These are phyloP conservation scores for Arxiozyma bovina DNA, from an alignment of 1,139 yeast species.

Conservation along the genomic window DNA sequence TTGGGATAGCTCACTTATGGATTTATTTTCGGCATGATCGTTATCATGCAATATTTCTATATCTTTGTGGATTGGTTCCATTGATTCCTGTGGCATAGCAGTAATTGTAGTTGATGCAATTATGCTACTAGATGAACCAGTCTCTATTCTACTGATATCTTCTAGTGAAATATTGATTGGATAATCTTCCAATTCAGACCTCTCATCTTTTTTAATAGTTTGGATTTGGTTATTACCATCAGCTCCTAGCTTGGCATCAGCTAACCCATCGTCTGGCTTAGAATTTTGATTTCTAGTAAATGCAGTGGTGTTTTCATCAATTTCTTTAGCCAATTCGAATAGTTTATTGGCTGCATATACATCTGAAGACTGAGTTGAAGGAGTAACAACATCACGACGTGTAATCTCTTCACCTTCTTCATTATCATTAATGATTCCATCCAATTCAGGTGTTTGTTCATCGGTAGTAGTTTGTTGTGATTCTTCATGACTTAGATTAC, in stretches of 20 bases:
- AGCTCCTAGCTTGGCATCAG: background rate
- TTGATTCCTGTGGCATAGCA: background rate
- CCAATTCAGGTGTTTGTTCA: background rate
- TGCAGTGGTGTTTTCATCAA: constrained; percentile 2
- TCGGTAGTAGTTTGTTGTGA: background rate
- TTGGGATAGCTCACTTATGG: background rate
- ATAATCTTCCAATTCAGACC: constrained; percentile 1
- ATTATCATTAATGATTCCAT: background rate
- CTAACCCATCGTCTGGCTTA: background rate
- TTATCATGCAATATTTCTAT: background rate
- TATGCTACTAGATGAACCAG: background rate
- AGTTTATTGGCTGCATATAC: background rate
- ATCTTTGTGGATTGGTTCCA: background rate
- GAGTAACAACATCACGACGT: background rate
- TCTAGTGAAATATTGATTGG: background rate
- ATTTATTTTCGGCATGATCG: background rate
- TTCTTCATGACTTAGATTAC: background rate
- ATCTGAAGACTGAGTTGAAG: background rate
- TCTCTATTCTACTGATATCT: background rate
- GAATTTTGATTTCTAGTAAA: background rate
- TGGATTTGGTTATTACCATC: background rate
- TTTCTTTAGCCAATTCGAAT: constrained; percentile 2
- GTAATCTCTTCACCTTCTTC: background rate
- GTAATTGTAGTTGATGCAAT: background rate
- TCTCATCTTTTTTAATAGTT: background rate